Evolutionary conservation across 1,139 yeast species (phyloP).

Genomic region (Pichia inconspicua): DNA sequence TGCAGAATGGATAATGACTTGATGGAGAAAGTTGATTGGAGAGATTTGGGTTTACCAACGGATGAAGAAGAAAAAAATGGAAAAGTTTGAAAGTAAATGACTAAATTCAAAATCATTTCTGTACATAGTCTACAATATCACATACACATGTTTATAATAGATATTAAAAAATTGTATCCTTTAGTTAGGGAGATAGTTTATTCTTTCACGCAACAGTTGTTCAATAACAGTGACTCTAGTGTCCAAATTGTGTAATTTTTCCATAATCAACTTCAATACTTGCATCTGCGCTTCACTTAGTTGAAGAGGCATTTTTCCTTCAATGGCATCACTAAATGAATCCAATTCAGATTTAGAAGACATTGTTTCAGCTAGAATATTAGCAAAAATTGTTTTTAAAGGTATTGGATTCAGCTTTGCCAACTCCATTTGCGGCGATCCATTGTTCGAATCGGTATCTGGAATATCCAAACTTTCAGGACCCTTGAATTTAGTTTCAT

Average conservation of each 20-base stretch:
- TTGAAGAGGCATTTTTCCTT: background rate
- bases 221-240: background rate
- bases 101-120: background rate
- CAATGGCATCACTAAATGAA: background rate
- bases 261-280: constrained; percentile 2
- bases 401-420: background rate
- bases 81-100: background rate
- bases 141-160: background rate
- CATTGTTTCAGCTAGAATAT: background rate
- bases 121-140: background rate
- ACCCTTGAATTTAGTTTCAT: background rate
- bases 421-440: background rate
- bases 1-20: constrained; percentile 89
- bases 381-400: background rate
- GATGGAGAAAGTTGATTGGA: constrained; percentile 77
- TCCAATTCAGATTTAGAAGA: background rate
- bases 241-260: constrained; percentile 6
- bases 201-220: background rate
- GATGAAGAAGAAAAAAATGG: constrained; percentile 29
- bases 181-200: background rate
- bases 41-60: constrained; percentile 73
- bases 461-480: background rate
- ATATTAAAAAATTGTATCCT: background rate
- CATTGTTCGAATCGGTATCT: background rate
- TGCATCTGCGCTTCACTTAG: constrained; percentile 5